Conservation (phyloP, 768 basidiomycete genomes). For the Mycena haematopus region DNA sequence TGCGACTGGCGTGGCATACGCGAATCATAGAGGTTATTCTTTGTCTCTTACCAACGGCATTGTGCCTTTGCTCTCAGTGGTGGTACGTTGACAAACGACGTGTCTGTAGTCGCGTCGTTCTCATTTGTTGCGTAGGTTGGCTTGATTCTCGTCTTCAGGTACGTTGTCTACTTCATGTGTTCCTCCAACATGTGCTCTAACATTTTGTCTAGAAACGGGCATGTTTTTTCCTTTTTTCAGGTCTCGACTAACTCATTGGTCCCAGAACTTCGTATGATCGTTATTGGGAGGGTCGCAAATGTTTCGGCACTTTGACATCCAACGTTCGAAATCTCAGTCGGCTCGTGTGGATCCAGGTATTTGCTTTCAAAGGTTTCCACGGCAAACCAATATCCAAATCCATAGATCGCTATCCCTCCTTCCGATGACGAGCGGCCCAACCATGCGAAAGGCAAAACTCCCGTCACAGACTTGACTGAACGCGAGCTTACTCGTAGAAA, state of each 20-base stretch:
- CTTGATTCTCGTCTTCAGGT: slow-evolving; percentile 88
- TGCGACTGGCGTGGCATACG: slow-evolving; percentile 65
- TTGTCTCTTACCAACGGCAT: slow-evolving; percentile 82
- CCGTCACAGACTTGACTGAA: slow-evolving; percentile 50
- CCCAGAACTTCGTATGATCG: slow-evolving; percentile 83
- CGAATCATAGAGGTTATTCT: slow-evolving; percentile 59
- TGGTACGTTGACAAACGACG: slow-evolving; percentile 59
- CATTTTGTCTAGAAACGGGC: slow-evolving; percentile 64
- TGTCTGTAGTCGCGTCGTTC: slow-evolving; percentile 4
- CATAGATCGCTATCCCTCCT: slow-evolving; percentile 62
- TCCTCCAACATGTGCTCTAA: not conserved
- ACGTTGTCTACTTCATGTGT: slow-evolving; percentile 31
- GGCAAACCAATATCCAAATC: too few relatives aligned
- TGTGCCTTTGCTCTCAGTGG: slow-evolving; percentile 87
- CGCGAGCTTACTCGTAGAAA: slow-evolving; percentile 69
- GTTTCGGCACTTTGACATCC: slow-evolving; percentile 74
- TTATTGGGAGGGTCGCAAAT: slow-evolving; percentile 89
- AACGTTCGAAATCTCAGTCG: slow-evolving; percentile 81
- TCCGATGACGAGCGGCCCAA: slow-evolving; percentile 47
- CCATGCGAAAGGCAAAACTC: slow-evolving; percentile 59
- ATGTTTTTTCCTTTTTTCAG: slow-evolving; percentile 30
- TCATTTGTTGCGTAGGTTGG: slow-evolving; percentile 63
- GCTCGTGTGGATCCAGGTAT: slow-evolving; percentile 73
- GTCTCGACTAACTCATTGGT: not conserved
- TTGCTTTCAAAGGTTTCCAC: too few relatives aligned